A percentile compares a stretch with the other conserved stretches of the same genome.
These are phyloP conservation scores for Uromyces viciae-fabae DNA, from an alignment of 1,284 basidiomycete genomes.

Conservation along the genomic window DNA sequence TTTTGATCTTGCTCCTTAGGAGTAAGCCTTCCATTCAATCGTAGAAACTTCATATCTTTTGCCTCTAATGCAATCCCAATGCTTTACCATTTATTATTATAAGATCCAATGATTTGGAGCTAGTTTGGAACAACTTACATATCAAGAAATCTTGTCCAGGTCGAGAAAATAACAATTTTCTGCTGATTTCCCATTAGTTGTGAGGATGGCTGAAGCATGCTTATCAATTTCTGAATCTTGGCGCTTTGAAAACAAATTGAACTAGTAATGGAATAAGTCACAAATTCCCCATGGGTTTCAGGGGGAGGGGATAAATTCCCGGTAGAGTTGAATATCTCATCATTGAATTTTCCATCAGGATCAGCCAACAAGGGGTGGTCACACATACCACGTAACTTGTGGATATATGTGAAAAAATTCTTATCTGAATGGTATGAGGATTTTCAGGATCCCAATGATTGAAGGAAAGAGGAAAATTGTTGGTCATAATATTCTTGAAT, in stretches of 20 bases:
- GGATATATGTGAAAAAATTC: not conserved
- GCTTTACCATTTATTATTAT: not conserved
- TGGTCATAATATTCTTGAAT: not conserved
- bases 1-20: not conserved
- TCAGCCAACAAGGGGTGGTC: not conserved
- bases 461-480: no score
- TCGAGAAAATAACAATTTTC: constrained; percentile 4
- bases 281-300: not conserved
- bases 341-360: not conserved
- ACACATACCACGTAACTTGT: not conserved
- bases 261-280: not conserved
- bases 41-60: not conserved
- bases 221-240: not conserved
- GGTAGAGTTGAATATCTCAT: not conserved
- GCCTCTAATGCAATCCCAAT: not conserved
- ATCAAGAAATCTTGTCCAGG: constrained; percentile 1
- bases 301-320: not conserved
- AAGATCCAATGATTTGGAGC: not conserved
- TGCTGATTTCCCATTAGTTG: not conserved
- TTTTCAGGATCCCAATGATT: no score
- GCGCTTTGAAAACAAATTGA: not conserved
- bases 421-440: not conserved
- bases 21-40: not conserved
- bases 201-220: not conserved
- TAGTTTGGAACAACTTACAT: not conserved